Conservation (phyloP, 192 early-diverging fungal species). For the Rhizoclosmatium globosum region DNA sequence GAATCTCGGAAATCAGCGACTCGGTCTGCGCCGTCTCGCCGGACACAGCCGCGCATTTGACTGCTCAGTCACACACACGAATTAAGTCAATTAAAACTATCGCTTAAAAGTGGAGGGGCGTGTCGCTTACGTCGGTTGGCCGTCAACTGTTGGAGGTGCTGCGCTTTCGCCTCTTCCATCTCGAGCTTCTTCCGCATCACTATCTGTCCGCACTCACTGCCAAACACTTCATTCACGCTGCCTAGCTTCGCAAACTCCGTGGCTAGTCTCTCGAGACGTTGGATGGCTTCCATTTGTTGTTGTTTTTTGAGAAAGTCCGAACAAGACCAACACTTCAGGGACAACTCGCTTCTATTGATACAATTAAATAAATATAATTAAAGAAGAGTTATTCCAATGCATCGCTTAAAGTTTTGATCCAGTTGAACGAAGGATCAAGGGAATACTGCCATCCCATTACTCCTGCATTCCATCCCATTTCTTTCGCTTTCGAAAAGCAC, state of each 20-base stretch:
- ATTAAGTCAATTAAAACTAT: not conserved
- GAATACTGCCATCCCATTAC: conserved; percentile 33
- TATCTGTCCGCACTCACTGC: too few species aligned
- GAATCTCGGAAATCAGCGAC: not conserved
- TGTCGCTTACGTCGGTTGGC: too few species aligned
- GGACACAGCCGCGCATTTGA: not conserved
- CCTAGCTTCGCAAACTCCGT: too few species aligned
- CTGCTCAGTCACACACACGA: not conserved
- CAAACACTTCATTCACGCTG: too few species aligned
- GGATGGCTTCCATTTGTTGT: too few species aligned
- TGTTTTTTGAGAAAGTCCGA: too few species aligned
- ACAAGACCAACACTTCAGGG: too few species aligned
- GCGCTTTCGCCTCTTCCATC: not conserved
- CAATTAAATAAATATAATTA: not conserved
- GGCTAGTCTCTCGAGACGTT: too few species aligned
- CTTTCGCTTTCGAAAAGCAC: conserved; percentile 42
- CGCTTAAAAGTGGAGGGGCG: not conserved
- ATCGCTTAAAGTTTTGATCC: not conserved
- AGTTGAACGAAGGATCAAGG: not conserved
- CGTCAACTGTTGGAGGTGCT: not conserved
- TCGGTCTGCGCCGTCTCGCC: not conserved
- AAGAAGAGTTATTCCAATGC: not conserved
- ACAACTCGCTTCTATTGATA: not conserved
- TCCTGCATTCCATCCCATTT: conserved; percentile 51
- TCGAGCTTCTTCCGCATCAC: not conserved